Base-by-base conservation (phyloP, 2,329 filamentous ascomycete species). In the Cladosporium velox region DNA sequence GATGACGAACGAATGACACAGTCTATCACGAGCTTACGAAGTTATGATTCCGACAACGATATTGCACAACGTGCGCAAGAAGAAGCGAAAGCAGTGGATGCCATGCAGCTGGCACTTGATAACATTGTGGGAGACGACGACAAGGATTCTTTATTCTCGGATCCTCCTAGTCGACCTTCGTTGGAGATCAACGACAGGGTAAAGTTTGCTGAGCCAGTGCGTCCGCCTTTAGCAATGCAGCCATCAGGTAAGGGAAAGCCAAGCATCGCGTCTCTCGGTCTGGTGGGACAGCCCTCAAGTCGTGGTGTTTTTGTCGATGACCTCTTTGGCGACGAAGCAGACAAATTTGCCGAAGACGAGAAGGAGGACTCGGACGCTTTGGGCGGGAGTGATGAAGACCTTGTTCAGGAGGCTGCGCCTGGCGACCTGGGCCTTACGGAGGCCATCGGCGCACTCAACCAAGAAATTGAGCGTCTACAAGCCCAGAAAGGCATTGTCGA, bases 231-330 rank as follows among this genome's bases (percentile, higher is more conserved):
- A 7, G 68, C 68, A 26, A 65, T 66, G 11, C 60, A 68, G 18
- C 44, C 67, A 5, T 73, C 72, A 32, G 59, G 59, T 3, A 51
- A 64, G 18, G 85, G 88, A 32, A 96, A 91, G 77, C 93, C 93
- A 28, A 99, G 91, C 74, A 88, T 99, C 69, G 90, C 94, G 12
- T 97, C 95, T 0, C 81, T 99, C 3, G 95, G 95, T 0, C 86
- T 99, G 5, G 92, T 99, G 1, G 96, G 92, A 67, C 90, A 90
- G 6, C 91, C 92, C 15, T 92, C 91, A 18, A 89, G 92, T 26
- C 93, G 93, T 67, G 93, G 94, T 1, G 95, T 99, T 2, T 99
- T 99, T 77, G 88, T 91, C 7, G 91, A 97, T 70, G 91, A 98
- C 74, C 92, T 98, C 74, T 86, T 99, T 5, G 98, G 97, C 75